Evolutionary conservation across 2,329 filamentous ascomycete genomes (phyloP).

Genomic region (Venturia carpophila): DNA sequence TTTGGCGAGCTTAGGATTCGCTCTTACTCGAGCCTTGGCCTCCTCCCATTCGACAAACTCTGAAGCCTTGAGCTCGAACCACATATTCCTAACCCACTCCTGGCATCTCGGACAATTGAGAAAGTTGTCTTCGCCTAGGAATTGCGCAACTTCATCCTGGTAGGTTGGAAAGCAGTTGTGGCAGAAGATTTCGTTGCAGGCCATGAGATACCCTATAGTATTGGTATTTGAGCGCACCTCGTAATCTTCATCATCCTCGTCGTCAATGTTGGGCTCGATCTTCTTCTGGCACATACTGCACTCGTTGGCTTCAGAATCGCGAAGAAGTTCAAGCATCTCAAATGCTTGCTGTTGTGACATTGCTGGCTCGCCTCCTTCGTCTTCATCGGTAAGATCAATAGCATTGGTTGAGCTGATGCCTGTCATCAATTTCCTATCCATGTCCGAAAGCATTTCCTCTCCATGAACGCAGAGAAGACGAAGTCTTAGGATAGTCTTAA

Average conservation of each 20-base stretch:
- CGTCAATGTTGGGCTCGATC: constrained; percentile 46
- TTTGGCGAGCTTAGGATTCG: constrained; percentile 49
- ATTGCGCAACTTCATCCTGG: constrained; percentile 45
- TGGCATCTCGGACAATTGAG: constrained; percentile 7
- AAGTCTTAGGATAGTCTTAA: constrained; percentile 86
- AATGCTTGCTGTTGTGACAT: constrained; percentile 68
- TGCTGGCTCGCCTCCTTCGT: constrained; percentile 45
- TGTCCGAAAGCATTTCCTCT: constrained; percentile 77
- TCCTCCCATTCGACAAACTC: constrained; percentile 6
- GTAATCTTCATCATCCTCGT: constrained; percentile 43
- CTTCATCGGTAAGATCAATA: constrained; percentile 80
- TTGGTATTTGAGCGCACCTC: constrained; percentile 31
- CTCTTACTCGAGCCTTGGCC: constrained; percentile 26
- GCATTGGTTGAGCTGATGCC: constrained; percentile 77
- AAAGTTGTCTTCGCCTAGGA: constrained; percentile 1
- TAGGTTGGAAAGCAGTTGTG: constrained; percentile 59
- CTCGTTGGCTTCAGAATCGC: constrained; percentile 67
- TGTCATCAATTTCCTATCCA: constrained; percentile 71
- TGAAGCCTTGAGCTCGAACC: constrained; percentile 2
- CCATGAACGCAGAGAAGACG: constrained; percentile 90
- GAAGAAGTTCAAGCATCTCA: constrained; percentile 76
- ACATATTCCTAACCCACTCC: neutral
- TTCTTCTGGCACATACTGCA: constrained; percentile 62
- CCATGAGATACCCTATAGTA: constrained; percentile 69
- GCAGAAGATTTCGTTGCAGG: constrained; percentile 83